Evolutionary conservation across 768 basidiomycete genomes (phyloP).

Genomic region (Scleroderma citrinum): DNA sequence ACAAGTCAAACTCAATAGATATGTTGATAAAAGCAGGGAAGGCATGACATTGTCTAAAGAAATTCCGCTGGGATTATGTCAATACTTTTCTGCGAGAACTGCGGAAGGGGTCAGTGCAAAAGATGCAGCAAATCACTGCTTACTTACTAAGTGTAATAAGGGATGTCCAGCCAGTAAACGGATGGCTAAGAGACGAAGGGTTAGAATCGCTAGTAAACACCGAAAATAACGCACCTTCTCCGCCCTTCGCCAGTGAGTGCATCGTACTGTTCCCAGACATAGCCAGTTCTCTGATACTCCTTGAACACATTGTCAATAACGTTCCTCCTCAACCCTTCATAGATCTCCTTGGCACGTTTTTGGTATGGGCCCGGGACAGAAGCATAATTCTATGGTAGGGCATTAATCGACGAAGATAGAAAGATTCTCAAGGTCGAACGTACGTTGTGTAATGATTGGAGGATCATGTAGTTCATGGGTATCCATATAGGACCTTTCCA

Average conservation of each 20-base stretch:
- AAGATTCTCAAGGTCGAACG: conserved; percentile 5
- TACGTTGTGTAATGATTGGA: conserved; percentile 75
- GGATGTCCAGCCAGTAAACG: conserved; percentile 97
- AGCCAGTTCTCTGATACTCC: conserved; percentile 91
- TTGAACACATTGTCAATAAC: conserved; percentile 80
- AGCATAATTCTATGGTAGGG: conserved; percentile 83
- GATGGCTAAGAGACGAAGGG: conserved; percentile 55
- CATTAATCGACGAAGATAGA: not conserved
- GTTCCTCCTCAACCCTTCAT: conserved; percentile 73
- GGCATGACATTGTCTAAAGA: not conserved
- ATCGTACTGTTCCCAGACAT: conserved; percentile 98
- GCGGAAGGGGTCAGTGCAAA: conserved; percentile 7
- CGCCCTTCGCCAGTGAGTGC: conserved; percentile 74
- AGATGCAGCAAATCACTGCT: not conserved
- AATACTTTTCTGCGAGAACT: conserved; percentile 72
- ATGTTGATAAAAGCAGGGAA: not conserved
- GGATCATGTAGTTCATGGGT: conserved; percentile 92
- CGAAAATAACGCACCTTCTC: conserved; percentile 55
- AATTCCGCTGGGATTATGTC: conserved; percentile 7
- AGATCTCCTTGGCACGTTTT: conserved; percentile 68
- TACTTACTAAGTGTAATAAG: conserved; percentile 80
- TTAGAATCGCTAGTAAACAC: not conserved
- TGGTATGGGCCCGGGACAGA: conserved; percentile 77
- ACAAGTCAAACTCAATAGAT: no score
- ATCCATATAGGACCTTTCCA: conserved; percentile 98